Base-by-base conservation (phyloP, 768 basidiomycete species). In the Amanita brunnescens region DNA sequence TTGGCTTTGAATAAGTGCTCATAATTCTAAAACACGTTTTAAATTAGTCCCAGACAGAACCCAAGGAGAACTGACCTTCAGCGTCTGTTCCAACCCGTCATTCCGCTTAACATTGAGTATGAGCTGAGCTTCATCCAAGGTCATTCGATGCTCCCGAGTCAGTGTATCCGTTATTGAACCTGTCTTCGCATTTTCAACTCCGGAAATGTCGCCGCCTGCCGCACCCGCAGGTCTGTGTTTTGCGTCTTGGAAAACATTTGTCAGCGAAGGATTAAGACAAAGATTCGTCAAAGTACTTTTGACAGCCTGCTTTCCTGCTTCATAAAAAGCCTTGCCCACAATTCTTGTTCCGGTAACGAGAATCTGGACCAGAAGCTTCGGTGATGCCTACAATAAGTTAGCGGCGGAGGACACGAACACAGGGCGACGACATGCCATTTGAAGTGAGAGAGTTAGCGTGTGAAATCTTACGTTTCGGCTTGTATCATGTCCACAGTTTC, bases 1-100 rank as follows among this genome's bases (percentile, higher is more conserved):
- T 99, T 99, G 41, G 83, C 83, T 67, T 88, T 85, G 76, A 97
- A 96, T 47, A 98, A 72, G 60, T 88, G 86, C 55, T 98, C 91
- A 61, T 96, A 97, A 61, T 87, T 81, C 95, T 99, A 62, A 9
- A 51, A 20, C 20, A 53, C 10, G 2, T 6, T 47, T 21, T 14
- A 45, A 56, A 46, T 46, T 26, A 41, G 47, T 47, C 12, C 29
- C 14, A n/a, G 21, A 52, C 10, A 30, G 3, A 9, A 53, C 26
- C 14, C 12, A 57, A 26, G 26, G 12, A 34, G 14, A 24, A 64
- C 72, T 60, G 62, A 88, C 94, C 77, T 88, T 84, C 34, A 88
- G 62, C 21, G 94, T 70, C 39, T 69, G 73, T 62, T 91, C 85
- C 62, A 86, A 63, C 0, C 72, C 60, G 20, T 89, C 86, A 18